These are phyloP conservation scores for Asterochloris erici DNA, from an alignment of 139 green algal species.

Conservation along the genomic window DNA sequence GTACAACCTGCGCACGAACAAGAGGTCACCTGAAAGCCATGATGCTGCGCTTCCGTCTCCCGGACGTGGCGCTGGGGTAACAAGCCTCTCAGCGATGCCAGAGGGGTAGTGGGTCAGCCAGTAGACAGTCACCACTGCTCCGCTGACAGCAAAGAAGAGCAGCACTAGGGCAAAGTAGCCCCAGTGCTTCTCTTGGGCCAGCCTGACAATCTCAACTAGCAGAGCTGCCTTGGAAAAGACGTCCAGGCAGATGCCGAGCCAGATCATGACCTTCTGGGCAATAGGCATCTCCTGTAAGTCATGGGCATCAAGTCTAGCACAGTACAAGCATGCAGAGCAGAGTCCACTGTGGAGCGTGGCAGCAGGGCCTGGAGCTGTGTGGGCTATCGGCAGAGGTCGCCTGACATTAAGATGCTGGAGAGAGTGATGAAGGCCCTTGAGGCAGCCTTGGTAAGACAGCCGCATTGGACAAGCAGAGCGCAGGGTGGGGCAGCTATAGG, in stretches of 20 bases:
- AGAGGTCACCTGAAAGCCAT: conserved; percentile 10
- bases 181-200: conserved; percentile 14
- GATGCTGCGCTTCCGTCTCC: not conserved
- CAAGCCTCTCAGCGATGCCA: not conserved
- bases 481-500: no score
- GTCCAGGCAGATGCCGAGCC: conserved; percentile 35
- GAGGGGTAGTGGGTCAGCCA: conserved; percentile 41
- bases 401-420: no score
- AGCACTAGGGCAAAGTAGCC: conserved; percentile 11
- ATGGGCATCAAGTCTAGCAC: not conserved
- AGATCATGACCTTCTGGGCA: conserved; percentile 33
- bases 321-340: not conserved
- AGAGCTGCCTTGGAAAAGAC: conserved; percentile 30
- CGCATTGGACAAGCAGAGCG: no score
- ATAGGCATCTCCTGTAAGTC: conserved; percentile 21
- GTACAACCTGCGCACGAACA: not conserved
- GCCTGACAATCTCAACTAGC: conserved; percentile 19
- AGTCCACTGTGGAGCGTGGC: no score
- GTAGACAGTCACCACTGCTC: conserved; percentile 29
- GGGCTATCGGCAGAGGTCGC: no score
- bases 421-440: no score
- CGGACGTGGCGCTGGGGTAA: not conserved
- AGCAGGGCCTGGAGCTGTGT: no score
- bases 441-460: no score
- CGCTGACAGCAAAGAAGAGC: conserved; percentile 7